These are phyloP conservation scores for Populus hybrid DNA, from an alignment of 441 rosid species.

Conservation along the genomic window DNA sequence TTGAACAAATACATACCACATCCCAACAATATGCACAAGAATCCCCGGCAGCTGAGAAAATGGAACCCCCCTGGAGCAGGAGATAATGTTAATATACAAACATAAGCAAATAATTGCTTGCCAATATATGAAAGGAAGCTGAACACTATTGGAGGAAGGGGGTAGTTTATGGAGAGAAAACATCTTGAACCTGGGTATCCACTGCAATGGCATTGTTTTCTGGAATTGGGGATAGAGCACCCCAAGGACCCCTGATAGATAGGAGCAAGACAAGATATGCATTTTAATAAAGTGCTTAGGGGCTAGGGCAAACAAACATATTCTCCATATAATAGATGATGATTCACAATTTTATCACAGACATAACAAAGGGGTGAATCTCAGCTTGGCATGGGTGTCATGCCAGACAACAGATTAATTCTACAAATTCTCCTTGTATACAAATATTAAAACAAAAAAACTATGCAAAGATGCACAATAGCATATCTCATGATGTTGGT, in stretches of 20 bases:
- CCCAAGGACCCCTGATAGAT: constrained; percentile 91
- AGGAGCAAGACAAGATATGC: constrained; percentile 11
- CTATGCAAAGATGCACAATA: constrained; percentile 3
- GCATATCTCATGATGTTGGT: background rate
- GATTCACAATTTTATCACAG: background rate
- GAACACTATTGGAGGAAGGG: background rate
- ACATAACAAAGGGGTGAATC: background rate
- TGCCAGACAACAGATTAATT: background rate
- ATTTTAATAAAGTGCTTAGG: constrained; percentile 1
- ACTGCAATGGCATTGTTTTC: constrained; percentile 90
- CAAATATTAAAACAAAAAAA: background rate
- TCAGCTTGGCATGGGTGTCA: background rate
- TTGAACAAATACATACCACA: constrained; percentile 61
- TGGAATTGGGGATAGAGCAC: constrained; percentile 89
- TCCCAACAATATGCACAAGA: constrained; percentile 97
- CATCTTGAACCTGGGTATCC: constrained; percentile 58
- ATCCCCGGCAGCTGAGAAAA: constrained; percentile 88
- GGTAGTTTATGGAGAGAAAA: background rate
- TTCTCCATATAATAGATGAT: background rate
- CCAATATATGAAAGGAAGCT: background rate
- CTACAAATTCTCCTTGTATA: background rate
- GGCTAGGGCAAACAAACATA: background rate
- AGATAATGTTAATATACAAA: constrained; percentile 10
- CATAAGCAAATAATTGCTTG: constrained; percentile 1
- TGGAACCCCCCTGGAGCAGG: constrained; percentile 57